Conservation (phyloP, 1,284 basidiomycete species). For the Malassezia psittaci region DNA sequence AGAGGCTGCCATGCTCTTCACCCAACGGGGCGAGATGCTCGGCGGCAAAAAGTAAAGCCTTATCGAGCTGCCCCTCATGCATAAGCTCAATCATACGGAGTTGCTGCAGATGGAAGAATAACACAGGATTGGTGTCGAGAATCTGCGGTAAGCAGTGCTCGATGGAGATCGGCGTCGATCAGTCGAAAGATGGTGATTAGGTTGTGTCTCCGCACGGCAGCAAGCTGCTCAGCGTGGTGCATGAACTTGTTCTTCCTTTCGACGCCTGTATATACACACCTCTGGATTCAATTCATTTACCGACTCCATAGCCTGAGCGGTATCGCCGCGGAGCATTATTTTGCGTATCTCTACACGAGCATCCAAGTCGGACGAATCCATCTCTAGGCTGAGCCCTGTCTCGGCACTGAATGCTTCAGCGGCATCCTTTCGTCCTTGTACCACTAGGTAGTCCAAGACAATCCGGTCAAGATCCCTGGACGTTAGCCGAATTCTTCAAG, state of each 20-base stretch:
- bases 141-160: slow-evolving; percentile 56
- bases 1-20: slow-evolving; percentile 85
- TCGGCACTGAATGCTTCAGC: slow-evolving; percentile 88
- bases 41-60: slow-evolving; percentile 82
- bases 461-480: slow-evolving; percentile 79
- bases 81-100: slow-evolving; percentile 91
- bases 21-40: slow-evolving; percentile 85
- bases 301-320: slow-evolving; percentile 81
- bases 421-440: slow-evolving; percentile 91
- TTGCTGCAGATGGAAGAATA: slow-evolving; percentile 87
- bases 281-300: slow-evolving; percentile 94
- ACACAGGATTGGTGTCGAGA: slow-evolving; percentile 75
- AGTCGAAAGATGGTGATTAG: slow-evolving; percentile 23
- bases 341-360: slow-evolving; percentile 86
- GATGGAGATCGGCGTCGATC: slow-evolving; percentile 5
- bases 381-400: slow-evolving; percentile 60
- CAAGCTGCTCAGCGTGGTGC: slow-evolving; percentile 83
- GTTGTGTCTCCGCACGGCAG: slow-evolving; percentile 23
- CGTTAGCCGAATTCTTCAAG: background rate
- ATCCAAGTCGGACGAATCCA: slow-evolving; percentile 84
- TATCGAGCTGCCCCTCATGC: slow-evolving; percentile 64
- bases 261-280: slow-evolving; percentile 55
- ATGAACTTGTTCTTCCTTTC: slow-evolving; percentile 58
- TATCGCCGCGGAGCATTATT: slow-evolving; percentile 82
- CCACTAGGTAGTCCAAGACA: slow-evolving; percentile 96